Conservation (phyloP, 2,329 filamentous ascomycete species). For the Alternaria novae-zelandiae region DNA sequence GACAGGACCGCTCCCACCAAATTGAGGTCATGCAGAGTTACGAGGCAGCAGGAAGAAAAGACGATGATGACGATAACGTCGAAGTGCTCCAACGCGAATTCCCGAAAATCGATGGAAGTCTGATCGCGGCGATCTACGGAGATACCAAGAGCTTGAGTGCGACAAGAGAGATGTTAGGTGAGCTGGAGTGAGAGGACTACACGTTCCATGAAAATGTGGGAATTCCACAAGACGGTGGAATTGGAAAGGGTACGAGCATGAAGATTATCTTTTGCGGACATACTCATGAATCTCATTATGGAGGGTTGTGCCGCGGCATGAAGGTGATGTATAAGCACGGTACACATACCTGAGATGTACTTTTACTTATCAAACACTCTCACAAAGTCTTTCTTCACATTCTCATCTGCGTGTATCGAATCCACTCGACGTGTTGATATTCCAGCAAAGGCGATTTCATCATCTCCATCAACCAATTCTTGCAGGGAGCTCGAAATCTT, state of each 20-base stretch:
- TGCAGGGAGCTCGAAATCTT: too few relatives aligned
- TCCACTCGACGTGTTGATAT: background rate
- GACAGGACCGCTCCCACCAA: constrained; percentile 51
- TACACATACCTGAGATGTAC: background rate
- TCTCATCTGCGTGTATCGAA: background rate
- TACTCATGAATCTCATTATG: background rate
- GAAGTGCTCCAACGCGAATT: constrained; percentile 52
- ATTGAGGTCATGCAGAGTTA: constrained; percentile 53
- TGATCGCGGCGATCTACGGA: constrained; percentile 55
- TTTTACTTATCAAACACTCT: background rate
- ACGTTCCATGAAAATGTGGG: too few relatives aligned
- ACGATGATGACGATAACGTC: constrained; percentile 51
- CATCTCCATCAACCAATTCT: background rate
- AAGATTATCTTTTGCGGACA: background rate
- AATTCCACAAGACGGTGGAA: background rate
- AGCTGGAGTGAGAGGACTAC: constrained; percentile 32
- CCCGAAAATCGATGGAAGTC: constrained; percentile 51
- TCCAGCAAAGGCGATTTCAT: background rate
- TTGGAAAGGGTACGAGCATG: background rate
- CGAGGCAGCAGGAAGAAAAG: constrained; percentile 41
- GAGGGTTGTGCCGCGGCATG: background rate
- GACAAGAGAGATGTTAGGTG: constrained; percentile 54
- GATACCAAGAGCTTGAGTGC: constrained; percentile 51
- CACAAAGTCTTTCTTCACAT: background rate
- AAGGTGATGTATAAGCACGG: background rate